Percentiles rank a stretch among this genome's conserved stretches.
These are phyloP conservation scores for Saitozyma podzolica DNA, from an alignment of 768 basidiomycete species.

Conservation along the genomic window DNA sequence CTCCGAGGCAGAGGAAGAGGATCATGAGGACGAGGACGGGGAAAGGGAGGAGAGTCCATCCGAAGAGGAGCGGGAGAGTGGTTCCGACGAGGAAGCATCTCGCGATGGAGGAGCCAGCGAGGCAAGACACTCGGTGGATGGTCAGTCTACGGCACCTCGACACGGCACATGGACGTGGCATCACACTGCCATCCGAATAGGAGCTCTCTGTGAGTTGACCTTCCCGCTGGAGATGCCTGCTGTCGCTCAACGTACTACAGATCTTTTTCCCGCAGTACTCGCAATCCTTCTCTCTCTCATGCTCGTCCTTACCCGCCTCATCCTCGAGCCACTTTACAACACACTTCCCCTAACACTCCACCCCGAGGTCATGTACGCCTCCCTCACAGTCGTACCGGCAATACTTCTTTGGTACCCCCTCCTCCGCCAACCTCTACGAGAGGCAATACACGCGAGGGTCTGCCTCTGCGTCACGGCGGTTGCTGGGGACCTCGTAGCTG, in stretches of 20 bases:
- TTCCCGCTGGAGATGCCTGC: background rate
- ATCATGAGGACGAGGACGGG: too few species aligned
- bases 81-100: too few species aligned
- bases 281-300: slow-evolving; percentile 26
- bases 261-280: slow-evolving; percentile 26
- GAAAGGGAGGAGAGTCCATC: too few species aligned
- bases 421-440: slow-evolving; percentile 1
- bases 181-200: slow-evolving; percentile 2
- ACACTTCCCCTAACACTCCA: slow-evolving; percentile 34
- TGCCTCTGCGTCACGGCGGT: slow-evolving; percentile 28
- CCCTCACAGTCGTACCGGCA: slow-evolving; percentile 15
- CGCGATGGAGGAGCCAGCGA: too few species aligned
- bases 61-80: too few species aligned
- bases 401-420: slow-evolving; percentile 25
- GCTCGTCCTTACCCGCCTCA: slow-evolving; percentile 21
- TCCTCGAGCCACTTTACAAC: slow-evolving; percentile 40
- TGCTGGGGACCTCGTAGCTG: slow-evolving; percentile 27
- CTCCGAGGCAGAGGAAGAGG: too few species aligned
- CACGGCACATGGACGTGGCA: slow-evolving; percentile 7
- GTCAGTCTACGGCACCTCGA: too few species aligned
- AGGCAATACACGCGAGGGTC: slow-evolving; percentile 24
- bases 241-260: slow-evolving; percentile 11
- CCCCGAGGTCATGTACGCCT: slow-evolving; percentile 8
- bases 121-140: too few species aligned
- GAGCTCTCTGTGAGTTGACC: slow-evolving; percentile 9